These are phyloP conservation scores for Stephanodiscus minutulus DNA, from an alignment of 108 stramenopile species.

Conservation along the genomic window DNA sequence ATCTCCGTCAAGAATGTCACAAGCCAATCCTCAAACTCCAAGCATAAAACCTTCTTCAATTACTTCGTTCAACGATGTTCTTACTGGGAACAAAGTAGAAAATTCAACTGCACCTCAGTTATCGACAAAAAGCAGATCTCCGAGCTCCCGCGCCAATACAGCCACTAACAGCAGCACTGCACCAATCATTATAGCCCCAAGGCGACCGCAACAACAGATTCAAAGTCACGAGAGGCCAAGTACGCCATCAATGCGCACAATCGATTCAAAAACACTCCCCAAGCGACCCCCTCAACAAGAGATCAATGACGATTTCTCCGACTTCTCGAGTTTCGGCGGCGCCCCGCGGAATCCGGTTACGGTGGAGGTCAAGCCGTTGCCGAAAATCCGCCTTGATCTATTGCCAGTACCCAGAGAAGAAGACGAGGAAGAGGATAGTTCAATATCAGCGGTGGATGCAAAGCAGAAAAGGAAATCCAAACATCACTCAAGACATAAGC, in stretches of 20 bases:
- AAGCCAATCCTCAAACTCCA: conserved; percentile 18
- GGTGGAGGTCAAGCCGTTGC: conserved; percentile 87
- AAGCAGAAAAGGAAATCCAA: conserved; percentile 51
- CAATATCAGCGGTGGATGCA: conserved; percentile 9
- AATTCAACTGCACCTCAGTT: conserved; percentile 14
- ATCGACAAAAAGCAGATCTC: conserved; percentile 8
- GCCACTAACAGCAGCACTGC: conserved; percentile 22
- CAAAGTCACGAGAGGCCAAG: conserved; percentile 20
- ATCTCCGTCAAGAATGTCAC: conserved; percentile 13
- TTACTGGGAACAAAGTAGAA: conserved; percentile 10
- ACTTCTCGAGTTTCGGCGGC: conserved; percentile 24
- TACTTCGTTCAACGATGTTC: conserved; percentile 49
- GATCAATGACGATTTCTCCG: conserved; percentile 26
- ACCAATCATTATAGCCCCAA: conserved; percentile 8
- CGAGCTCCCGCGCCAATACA: conserved; percentile 17
- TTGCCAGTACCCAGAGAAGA: conserved; percentile 88
- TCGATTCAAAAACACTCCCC: conserved; percentile 33
- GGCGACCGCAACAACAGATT: conserved; percentile 7
- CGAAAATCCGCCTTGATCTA: conserved; percentile 82
- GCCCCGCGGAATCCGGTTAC: conserved; percentile 58
- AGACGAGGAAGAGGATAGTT: conserved; percentile 72
- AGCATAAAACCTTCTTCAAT: conserved; percentile 27
- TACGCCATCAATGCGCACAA: conserved; percentile 27
- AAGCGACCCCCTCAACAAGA: conserved; percentile 12
- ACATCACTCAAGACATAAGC: conserved; percentile 40